These are phyloP conservation scores for Plantago ovata DNA, from an alignment of 257 asterid genomes.

Conservation along the genomic window DNA sequence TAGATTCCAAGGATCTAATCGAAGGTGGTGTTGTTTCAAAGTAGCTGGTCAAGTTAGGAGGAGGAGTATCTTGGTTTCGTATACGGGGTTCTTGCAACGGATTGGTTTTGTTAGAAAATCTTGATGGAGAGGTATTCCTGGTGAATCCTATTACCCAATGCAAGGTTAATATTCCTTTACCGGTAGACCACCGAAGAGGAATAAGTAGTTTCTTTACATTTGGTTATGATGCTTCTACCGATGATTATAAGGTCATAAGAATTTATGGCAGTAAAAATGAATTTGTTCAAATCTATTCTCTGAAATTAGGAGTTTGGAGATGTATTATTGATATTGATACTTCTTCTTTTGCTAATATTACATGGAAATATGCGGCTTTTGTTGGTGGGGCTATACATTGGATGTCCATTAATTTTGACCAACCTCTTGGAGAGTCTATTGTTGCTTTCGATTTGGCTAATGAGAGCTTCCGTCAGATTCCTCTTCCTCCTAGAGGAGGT, in stretches of 20 bases:
- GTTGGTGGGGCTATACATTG: constrained; percentile 3
- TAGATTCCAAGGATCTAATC: too few relatives aligned
- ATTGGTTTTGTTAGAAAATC: not conserved
- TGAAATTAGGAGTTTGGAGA: not conserved
- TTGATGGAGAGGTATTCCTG: not conserved
- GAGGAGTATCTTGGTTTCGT: not conserved
- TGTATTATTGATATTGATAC: not conserved
- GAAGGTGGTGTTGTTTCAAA: not conserved
- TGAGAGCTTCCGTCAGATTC: not conserved
- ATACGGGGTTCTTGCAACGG: not conserved
- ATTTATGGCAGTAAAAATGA: not conserved
- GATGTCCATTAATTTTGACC: not conserved
- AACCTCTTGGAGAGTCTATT: not conserved
- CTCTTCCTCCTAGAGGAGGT: not conserved
- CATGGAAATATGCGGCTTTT: not conserved
- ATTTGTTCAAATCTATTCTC: not conserved
- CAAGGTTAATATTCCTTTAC: not conserved
- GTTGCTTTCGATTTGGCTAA: not conserved
- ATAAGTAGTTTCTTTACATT: not conserved
- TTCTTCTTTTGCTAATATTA: too few relatives aligned
- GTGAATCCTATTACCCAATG: not conserved
- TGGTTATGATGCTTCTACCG: not conserved
- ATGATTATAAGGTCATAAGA: not conserved
- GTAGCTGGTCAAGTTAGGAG: not conserved
- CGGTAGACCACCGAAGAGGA: not conserved